Percentiles rank a stretch among this genome's conserved stretches.
Conservation (phyloP, 2,329 filamentous ascomycete genomes). For the Monosporascus sp. region DNA sequence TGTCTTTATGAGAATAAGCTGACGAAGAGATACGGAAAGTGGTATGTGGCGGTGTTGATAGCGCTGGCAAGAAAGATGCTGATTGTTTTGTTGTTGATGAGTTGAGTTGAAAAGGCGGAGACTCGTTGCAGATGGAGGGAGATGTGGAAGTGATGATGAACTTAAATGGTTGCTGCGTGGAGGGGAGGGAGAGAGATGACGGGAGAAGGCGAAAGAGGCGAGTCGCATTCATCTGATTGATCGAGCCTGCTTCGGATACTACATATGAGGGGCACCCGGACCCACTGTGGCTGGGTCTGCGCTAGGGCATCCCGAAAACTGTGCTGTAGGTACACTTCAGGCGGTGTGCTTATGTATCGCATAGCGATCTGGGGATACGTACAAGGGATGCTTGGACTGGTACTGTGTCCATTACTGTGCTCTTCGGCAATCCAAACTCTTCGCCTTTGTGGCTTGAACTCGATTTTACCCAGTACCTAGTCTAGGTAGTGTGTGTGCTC, state of each 20-base stretch:
- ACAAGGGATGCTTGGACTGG: too few relatives aligned
- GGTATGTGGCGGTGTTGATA: slow-evolving; percentile 4
- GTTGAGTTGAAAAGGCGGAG: slow-evolving; percentile 8
- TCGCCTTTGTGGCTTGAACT: too few relatives aligned
- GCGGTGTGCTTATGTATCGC: too few relatives aligned
- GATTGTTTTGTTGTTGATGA: not conserved
- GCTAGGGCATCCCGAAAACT: too few relatives aligned
- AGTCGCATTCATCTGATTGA: not conserved
- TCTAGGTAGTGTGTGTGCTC: too few relatives aligned
- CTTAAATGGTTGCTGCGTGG: slow-evolving; percentile 9
- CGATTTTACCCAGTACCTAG: too few relatives aligned
- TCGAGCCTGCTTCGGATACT: not conserved
- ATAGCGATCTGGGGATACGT: too few relatives aligned
- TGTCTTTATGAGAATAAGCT: slow-evolving; percentile 38
- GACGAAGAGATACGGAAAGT: slow-evolving; percentile 8
- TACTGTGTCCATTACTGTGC: too few relatives aligned
- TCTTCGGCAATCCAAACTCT: too few relatives aligned
- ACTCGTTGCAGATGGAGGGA: slow-evolving; percentile 1
- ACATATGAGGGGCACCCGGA: not conserved
- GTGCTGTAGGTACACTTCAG: too few relatives aligned
- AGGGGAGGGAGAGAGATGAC: not conserved
- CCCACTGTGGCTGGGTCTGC: not conserved
- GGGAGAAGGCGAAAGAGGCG: not conserved
- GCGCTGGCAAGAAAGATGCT: not conserved
- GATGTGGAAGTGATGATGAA: slow-evolving; percentile 4